phyloP scores from a whole-genome alignment of 139 green algal species.

The Microglena sp. region DNA sequence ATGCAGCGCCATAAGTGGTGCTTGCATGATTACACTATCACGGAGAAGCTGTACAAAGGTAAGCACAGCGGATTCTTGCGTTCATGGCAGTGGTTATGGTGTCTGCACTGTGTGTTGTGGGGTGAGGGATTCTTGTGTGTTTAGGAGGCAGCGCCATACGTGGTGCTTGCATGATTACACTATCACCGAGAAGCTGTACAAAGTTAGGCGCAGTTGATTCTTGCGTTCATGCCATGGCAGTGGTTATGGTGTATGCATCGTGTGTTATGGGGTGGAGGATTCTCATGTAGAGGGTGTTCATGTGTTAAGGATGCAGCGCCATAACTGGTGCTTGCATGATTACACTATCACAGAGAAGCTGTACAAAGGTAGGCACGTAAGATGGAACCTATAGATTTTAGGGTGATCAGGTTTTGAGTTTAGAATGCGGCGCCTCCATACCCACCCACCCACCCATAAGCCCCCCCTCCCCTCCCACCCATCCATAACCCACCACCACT shows the following conservation, averaged over 20 bases:
- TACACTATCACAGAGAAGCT: not conserved
- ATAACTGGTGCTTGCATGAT: not conserved
- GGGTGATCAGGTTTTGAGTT: too few relatives aligned
- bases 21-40: too few relatives aligned
- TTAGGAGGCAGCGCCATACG: slow-evolving; percentile 29
- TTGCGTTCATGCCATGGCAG: not conserved
- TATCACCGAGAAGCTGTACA: slow-evolving; percentile 45
- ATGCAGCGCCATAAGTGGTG: too few relatives aligned
- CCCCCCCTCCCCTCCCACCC: too few relatives aligned
- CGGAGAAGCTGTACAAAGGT: too few relatives aligned
- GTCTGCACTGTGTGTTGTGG: too few relatives aligned
- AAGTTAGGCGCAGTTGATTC: not conserved
- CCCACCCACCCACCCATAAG: too few relatives aligned
- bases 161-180: slow-evolving; percentile 38
- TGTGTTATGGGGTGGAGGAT: not conserved
- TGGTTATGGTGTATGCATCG: slow-evolving; percentile 3
- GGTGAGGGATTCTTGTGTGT: too few relatives aligned
- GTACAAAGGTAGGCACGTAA: not conserved
- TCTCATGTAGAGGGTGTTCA: not conserved
- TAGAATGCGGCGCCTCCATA: too few relatives aligned
- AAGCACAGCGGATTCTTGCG: too few relatives aligned
- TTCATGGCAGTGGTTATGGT: too few relatives aligned
- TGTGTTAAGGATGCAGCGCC: not conserved
- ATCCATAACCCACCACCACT: not conserved
- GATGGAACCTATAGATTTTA: not conserved